A percentile compares a stretch with the other conserved stretches of the same genome.
Evolutionary conservation across 2,329 filamentous ascomycete species (phyloP).

Genomic region (Rhytidhysteron rufulum): DNA sequence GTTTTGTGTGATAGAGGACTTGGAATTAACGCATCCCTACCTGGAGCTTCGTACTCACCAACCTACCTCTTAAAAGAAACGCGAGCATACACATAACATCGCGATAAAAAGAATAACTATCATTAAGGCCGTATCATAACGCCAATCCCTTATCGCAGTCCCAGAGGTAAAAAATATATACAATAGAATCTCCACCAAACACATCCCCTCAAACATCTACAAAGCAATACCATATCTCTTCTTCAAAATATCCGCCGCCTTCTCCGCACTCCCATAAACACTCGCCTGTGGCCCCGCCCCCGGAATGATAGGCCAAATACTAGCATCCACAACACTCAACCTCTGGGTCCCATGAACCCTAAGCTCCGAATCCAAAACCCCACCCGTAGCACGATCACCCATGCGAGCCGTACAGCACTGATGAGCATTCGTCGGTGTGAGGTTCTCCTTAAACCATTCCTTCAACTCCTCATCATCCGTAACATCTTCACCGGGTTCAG

Average conservation of each 20-base stretch:
- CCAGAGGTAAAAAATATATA: too few relatives aligned
- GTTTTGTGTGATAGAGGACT: too few relatives aligned
- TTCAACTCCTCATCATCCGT: slow-evolving; percentile 24
- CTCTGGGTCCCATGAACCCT: slow-evolving; percentile 26
- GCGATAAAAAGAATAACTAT: too few relatives aligned
- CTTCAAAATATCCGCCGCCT: slow-evolving; percentile 29
- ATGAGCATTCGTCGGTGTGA: slow-evolving; percentile 26
- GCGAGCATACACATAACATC: too few relatives aligned
- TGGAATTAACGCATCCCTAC: too few relatives aligned
- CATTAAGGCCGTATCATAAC: too few relatives aligned
- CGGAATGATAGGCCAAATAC: slow-evolving; percentile 28
- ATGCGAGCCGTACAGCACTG: slow-evolving; percentile 28
- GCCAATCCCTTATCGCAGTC: too few relatives aligned
- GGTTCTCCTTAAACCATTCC: slow-evolving; percentile 11
- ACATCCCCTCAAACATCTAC: not conserved
- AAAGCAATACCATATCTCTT: not conserved
- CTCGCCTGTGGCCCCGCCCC: slow-evolving; percentile 27
- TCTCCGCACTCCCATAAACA: slow-evolving; percentile 31
- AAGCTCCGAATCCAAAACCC: slow-evolving; percentile 23
- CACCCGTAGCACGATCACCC: slow-evolving; percentile 28
- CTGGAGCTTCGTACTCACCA: too few relatives aligned
- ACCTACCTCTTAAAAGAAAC: too few relatives aligned
- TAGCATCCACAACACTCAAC: slow-evolving; percentile 28
- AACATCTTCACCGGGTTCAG: slow-evolving; percentile 21
- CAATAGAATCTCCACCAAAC: too few relatives aligned